Conservation (phyloP, 177 flowering plant genomes). For the Vitis hybrid region DNA sequence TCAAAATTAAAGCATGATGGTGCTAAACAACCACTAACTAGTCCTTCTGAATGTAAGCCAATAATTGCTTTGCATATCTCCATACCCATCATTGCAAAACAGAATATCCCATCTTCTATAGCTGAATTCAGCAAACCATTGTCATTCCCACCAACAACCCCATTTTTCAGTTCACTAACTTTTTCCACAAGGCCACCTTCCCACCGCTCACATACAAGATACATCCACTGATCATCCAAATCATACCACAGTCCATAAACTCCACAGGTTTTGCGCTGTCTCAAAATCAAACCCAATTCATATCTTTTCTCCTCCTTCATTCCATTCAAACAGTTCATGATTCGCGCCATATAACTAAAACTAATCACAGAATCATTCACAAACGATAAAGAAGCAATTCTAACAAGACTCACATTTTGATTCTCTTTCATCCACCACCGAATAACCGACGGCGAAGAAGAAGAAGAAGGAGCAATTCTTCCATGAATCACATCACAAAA, state of each 20-base stretch:
- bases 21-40: constrained; percentile 58
- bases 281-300: constrained; percentile 48
- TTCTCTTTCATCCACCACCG: constrained; percentile 21
- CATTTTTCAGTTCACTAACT: constrained; percentile 14
- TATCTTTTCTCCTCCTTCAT: constrained; percentile 46
- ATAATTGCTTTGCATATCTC: constrained; percentile 66
- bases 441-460: not conserved
- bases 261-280: constrained; percentile 31
- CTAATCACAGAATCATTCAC: constrained; percentile 28
- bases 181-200: constrained; percentile 18
- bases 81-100: constrained; percentile 50
- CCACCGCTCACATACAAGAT: constrained; percentile 57
- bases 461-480: constrained; percentile 7
- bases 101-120: constrained; percentile 18
- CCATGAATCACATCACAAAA: constrained; percentile 14
- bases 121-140: constrained; percentile 11
- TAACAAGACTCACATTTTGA: constrained; percentile 45
- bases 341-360: constrained; percentile 38
- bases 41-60: constrained; percentile 50
- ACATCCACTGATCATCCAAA: constrained; percentile 46
- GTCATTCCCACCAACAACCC: constrained; percentile 9
- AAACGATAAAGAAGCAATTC: constrained; percentile 18
- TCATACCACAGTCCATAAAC: constrained; percentile 75
- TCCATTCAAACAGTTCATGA: constrained; percentile 47
- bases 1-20: constrained; percentile 51